A percentile compares a stretch with the other conserved stretches of the same genome.
These are phyloP conservation scores for Paracoccidioides lutzii DNA, from an alignment of 2,329 filamentous ascomycete genomes.

Conservation along the genomic window DNA sequence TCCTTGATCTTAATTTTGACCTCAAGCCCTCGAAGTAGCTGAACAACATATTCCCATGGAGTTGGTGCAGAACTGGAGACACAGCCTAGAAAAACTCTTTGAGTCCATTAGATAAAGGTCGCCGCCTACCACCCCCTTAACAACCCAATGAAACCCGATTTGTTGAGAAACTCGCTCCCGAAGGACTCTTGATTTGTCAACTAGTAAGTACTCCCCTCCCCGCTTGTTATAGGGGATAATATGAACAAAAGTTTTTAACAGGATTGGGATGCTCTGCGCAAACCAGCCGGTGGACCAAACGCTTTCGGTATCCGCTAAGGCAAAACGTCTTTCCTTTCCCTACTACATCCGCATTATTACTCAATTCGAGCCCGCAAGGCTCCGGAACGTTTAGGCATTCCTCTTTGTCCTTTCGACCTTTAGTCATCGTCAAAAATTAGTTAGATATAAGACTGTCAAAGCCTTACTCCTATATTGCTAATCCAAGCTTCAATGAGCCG, in stretches of 20 bases:
- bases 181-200: slow-evolving; percentile 17
- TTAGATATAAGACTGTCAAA: slow-evolving; percentile 3
- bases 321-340: slow-evolving; percentile 4
- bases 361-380: slow-evolving; percentile 7
- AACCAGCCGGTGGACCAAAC: slow-evolving; percentile 54
- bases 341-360: slow-evolving; percentile 1
- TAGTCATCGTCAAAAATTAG: neutral
- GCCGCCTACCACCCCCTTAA: slow-evolving; percentile 33
- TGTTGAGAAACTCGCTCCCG: slow-evolving; percentile 23
- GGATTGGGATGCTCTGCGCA: slow-evolving; percentile 43
- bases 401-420: slow-evolving; percentile 11
- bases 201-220: slow-evolving; percentile 21
- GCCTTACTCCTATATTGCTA: slow-evolving; percentile 10
- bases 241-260: slow-evolving; percentile 27
- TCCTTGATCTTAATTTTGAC: slow-evolving; percentile 31
- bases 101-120: slow-evolving; percentile 26
- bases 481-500: slow-evolving; percentile 37
- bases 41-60: slow-evolving; percentile 13
- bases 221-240: slow-evolving; percentile 26
- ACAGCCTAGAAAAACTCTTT: slow-evolving; percentile 20
- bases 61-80: slow-evolving; percentile 10
- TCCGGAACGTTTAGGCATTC: slow-evolving; percentile 36
- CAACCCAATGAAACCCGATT: slow-evolving; percentile 35
- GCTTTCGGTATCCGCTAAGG: slow-evolving; percentile 50
- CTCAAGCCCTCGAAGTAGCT: slow-evolving; percentile 23